Conservation (phyloP, 768 basidiomycete species). For the Pholiota conissans region DNA sequence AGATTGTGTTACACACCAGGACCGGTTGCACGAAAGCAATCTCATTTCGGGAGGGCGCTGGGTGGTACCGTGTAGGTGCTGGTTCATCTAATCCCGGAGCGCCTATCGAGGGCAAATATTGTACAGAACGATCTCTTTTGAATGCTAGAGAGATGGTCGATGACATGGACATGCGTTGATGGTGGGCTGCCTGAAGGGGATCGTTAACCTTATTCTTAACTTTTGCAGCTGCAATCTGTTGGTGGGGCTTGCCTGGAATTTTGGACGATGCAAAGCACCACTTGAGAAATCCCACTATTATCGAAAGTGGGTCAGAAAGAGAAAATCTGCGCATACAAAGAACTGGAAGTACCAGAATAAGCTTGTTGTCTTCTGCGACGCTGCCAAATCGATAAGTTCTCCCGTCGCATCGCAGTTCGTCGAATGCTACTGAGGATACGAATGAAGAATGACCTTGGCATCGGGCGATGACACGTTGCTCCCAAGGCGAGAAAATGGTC, state of each 20-base stretch:
- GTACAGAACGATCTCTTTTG: constrained; percentile 60
- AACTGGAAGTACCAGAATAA: constrained; percentile 68
- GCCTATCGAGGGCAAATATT: constrained; percentile 48
- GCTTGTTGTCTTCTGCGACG: constrained; percentile 95
- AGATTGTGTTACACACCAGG: constrained; percentile 59
- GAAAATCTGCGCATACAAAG: not conserved
- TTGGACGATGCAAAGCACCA: constrained; percentile 86
- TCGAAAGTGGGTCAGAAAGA: constrained; percentile 13
- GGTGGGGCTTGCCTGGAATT: constrained; percentile 50
- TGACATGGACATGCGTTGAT: constrained; percentile 76
- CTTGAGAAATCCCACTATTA: constrained; percentile 92
- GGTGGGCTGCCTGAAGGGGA: constrained; percentile 47
- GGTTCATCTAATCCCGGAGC: constrained; percentile 38
- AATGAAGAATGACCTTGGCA: constrained; percentile 98
- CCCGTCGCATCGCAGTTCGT: constrained; percentile 84
- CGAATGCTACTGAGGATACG: constrained; percentile 87
- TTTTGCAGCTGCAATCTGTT: not conserved
- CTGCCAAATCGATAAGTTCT: constrained; percentile 93
- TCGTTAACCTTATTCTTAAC: no score
- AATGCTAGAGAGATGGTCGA: constrained; percentile 76
- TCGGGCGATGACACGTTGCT: constrained; percentile 90
- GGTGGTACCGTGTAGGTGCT: constrained; percentile 65
- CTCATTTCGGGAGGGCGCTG: constrained; percentile 88
- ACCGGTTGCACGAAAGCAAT: constrained; percentile 91
- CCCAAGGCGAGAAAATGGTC: constrained; percentile 93